A percentile compares a stretch with the other conserved stretches of the same genome.
phyloP scores from a whole-genome alignment of 2,329 filamentous ascomycete species.

The Rutstroemia sp. region DNA sequence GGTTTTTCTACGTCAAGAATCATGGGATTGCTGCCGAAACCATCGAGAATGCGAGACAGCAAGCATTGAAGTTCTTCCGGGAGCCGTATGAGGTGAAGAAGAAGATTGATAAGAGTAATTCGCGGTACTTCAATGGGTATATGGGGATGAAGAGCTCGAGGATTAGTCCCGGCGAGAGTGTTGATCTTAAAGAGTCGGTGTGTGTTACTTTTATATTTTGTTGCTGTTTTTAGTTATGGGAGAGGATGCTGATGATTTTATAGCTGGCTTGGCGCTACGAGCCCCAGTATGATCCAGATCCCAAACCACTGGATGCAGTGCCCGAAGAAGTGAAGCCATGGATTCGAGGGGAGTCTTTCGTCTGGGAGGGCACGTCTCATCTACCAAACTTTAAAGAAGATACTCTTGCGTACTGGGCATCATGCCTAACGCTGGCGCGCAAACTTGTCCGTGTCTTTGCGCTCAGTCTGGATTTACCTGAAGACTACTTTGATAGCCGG shows the following conservation, averaged over 20 bases:
- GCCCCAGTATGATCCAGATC: slow-evolving; percentile 42
- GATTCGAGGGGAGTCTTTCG: slow-evolving; percentile 42
- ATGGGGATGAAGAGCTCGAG: slow-evolving; percentile 33
- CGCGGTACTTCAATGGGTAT: slow-evolving; percentile 43
- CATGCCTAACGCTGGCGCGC: slow-evolving; percentile 43
- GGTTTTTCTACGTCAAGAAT: slow-evolving; percentile 42
- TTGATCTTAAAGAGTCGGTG: slow-evolving; percentile 43
- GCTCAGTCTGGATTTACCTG: slow-evolving; percentile 44
- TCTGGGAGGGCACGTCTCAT: slow-evolving; percentile 44
- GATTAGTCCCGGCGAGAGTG: slow-evolving; percentile 42
- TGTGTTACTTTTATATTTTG: background rate
- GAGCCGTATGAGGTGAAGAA: slow-evolving; percentile 39
- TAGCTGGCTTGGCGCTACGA: slow-evolving; percentile 41
- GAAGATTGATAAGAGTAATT: slow-evolving; percentile 29
- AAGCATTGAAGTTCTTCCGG: slow-evolving; percentile 38
- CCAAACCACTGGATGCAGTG: slow-evolving; percentile 34
- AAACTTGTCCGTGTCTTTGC: slow-evolving; percentile 46
- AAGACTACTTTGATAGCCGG: slow-evolving; percentile 48
- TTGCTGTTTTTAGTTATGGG: slow-evolving; percentile 17
- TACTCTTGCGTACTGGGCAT: slow-evolving; percentile 39
- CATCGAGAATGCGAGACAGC: slow-evolving; percentile 27
- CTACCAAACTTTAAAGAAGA: slow-evolving; percentile 42
- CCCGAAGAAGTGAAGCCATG: slow-evolving; percentile 36
- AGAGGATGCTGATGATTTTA: slow-evolving; percentile 15
- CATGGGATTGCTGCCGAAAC: slow-evolving; percentile 33